These are phyloP conservation scores for Thalassiosira livingstoniorum DNA, from an alignment of 352 stramenopile species.

Conservation along the genomic window DNA sequence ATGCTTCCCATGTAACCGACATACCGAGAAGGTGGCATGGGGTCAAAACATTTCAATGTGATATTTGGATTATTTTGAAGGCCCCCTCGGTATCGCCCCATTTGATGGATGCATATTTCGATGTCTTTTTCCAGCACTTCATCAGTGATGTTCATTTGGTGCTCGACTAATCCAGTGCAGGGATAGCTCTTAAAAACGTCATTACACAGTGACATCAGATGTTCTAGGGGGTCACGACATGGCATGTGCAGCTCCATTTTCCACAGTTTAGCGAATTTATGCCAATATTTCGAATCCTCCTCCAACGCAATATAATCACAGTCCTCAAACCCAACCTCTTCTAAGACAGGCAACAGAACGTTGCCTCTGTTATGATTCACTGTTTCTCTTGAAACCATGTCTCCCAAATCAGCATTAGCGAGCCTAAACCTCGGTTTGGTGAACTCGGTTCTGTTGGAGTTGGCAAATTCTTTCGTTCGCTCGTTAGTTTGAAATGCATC, in stretches of 20 bases:
- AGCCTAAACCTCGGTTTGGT: too few species aligned
- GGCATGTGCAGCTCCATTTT: conserved; percentile 49
- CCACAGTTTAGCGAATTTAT: background rate
- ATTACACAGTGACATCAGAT: conserved; percentile 49
- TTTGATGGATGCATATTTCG: background rate
- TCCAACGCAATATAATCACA: conserved; percentile 53
- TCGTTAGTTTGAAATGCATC: conserved; percentile 28
- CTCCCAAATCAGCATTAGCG: too few species aligned
- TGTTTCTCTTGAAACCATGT: too few species aligned
- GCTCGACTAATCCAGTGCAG: too few species aligned
- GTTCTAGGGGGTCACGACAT: conserved; percentile 50
- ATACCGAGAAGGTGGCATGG: background rate
- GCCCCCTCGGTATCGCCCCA: background rate
- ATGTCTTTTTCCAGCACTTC: background rate
- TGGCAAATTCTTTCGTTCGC: too few species aligned
- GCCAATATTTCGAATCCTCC: conserved; percentile 3
- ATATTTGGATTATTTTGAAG: background rate
- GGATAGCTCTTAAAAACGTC: too few species aligned
- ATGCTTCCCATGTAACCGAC: background rate
- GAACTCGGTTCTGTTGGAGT: too few species aligned
- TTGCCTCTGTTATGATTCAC: conserved; percentile 36
- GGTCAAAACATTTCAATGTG: background rate
- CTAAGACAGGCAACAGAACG: background rate
- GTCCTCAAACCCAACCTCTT: conserved; percentile 55
- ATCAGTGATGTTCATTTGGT: too few species aligned